A percentile compares a stretch with the other conserved stretches of the same genome.
Evolutionary conservation across 768 basidiomycete genomes (phyloP).

Genomic region (Tricholoma flavovirens): DNA sequence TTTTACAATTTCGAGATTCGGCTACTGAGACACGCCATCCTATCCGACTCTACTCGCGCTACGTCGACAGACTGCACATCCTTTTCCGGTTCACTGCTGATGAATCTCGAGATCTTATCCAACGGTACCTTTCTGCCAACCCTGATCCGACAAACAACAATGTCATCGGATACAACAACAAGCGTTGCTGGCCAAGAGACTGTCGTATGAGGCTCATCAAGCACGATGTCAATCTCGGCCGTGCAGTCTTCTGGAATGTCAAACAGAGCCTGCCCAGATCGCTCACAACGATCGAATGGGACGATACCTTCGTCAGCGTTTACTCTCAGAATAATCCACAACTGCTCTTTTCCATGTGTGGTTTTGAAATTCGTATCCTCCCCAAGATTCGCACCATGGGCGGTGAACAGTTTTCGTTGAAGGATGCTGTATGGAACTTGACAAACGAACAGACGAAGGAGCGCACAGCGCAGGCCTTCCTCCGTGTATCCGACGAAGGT

Average conservation of each 20-base stretch:
- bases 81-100: constrained; percentile 98
- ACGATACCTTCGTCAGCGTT: constrained; percentile 94
- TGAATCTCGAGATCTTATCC: constrained; percentile 95
- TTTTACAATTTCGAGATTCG: constrained; percentile 94
- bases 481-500: constrained; percentile 96
- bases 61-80: constrained; percentile 91
- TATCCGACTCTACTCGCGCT: constrained; percentile 96
- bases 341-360: constrained; percentile 95
- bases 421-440: constrained; percentile 94
- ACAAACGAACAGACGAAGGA: constrained; percentile 98
- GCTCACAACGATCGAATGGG: constrained; percentile 98
- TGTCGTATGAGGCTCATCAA: constrained; percentile 99
- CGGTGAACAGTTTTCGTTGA: constrained; percentile 95
- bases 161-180: constrained; percentile 98
- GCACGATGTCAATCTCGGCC: constrained; percentile 97
- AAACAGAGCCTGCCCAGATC: constrained; percentile 95
- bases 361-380: constrained; percentile 97
- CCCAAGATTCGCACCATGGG: constrained; percentile 95
- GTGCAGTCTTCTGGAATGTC: constrained; percentile 99
- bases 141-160: constrained; percentile 99
- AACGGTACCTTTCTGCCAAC: constrained; percentile 94
- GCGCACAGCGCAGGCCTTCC: constrained; percentile 94
- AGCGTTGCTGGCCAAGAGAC: constrained; percentile 98
- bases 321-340: constrained; percentile 98
- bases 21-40: constrained; percentile 95